A percentile compares a stretch with the other conserved stretches of the same genome.
phyloP scores from a whole-genome alignment of 140 eudicot species.

The Oenanthe javanica region DNA sequence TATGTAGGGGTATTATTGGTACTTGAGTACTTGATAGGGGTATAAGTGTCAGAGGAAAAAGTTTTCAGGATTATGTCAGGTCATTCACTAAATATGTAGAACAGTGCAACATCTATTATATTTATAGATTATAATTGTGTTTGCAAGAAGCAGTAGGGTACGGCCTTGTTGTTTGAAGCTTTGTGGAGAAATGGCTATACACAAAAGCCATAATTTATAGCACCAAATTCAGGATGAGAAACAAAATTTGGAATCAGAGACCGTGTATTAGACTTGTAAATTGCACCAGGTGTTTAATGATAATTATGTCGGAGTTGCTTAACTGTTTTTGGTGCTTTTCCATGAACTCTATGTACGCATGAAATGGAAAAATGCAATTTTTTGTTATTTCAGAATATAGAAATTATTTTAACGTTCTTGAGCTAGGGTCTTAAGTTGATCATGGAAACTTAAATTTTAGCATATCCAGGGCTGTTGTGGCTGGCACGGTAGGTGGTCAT shows the following conservation, averaged over 20 bases:
- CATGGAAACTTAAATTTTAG: slow-evolving; percentile 6
- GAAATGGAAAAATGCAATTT: background rate
- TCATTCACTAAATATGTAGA: background rate
- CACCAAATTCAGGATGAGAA: background rate
- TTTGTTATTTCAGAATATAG: background rate
- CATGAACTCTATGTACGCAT: background rate
- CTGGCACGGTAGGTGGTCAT: slow-evolving; percentile 63
- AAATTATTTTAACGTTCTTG: background rate
- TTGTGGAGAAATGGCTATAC: background rate
- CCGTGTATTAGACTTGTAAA: background rate
- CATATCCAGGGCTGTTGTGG: slow-evolving; percentile 49
- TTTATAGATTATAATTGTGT: background rate
- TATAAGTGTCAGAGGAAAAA: background rate
- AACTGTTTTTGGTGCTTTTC: background rate
- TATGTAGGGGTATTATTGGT: background rate
- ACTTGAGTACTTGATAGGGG: background rate
- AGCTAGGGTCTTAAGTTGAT: slow-evolving; percentile 9
- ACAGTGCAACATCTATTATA: background rate
- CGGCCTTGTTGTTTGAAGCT: background rate
- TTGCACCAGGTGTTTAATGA: background rate
- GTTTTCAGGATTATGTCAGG: background rate
- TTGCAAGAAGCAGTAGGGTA: background rate
- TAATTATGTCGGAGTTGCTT: background rate
- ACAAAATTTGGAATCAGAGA: background rate
- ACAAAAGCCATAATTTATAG: background rate